Percentiles rank a stretch among this genome's conserved stretches.
Conservation (phyloP, 2,329 filamentous ascomycete species). For the Rutstroemia sp. region DNA sequence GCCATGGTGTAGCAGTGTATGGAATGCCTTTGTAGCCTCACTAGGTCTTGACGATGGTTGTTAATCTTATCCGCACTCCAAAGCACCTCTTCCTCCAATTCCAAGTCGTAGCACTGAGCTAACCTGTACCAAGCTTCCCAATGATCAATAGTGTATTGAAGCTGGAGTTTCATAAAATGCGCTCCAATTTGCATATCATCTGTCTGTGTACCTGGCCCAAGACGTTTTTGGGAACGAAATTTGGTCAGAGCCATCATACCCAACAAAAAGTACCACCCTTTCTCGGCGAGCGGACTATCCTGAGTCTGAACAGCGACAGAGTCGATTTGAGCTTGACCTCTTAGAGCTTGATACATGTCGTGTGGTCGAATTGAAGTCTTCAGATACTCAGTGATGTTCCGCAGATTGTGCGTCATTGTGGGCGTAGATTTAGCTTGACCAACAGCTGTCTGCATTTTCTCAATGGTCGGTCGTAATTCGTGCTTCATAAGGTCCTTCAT, state of each 20-base stretch:
- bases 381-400: conserved; percentile 73
- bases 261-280: conserved; percentile 88
- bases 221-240: conserved; percentile 43
- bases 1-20: conserved; percentile 53
- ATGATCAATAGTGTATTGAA: conserved; percentile 30
- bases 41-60: conserved; percentile 29
- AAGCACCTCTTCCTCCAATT: conserved; percentile 34
- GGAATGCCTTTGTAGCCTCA: conserved; percentile 29
- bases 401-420: conserved; percentile 79
- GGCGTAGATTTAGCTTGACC: conserved; percentile 71
- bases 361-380: conserved; percentile 79
- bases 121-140: conserved; percentile 37
- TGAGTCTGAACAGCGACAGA: conserved; percentile 60
- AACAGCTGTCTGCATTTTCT: conserved; percentile 85
- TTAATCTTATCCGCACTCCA: conserved; percentile 36
- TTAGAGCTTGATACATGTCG: conserved; percentile 71
- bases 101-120: conserved; percentile 33
- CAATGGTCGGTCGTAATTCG: conserved; percentile 81
- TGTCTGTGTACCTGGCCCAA: conserved; percentile 29
- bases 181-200: conserved; percentile 33
- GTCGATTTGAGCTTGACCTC: conserved; percentile 68
- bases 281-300: conserved; percentile 66
- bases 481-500: conserved; percentile 90
- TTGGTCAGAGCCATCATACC: conserved; percentile 84
- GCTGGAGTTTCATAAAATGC: conserved; percentile 32